Base-by-base conservation (phyloP, 1,284 basidiomycete genomes). In the Irpex rosettiformis region DNA sequence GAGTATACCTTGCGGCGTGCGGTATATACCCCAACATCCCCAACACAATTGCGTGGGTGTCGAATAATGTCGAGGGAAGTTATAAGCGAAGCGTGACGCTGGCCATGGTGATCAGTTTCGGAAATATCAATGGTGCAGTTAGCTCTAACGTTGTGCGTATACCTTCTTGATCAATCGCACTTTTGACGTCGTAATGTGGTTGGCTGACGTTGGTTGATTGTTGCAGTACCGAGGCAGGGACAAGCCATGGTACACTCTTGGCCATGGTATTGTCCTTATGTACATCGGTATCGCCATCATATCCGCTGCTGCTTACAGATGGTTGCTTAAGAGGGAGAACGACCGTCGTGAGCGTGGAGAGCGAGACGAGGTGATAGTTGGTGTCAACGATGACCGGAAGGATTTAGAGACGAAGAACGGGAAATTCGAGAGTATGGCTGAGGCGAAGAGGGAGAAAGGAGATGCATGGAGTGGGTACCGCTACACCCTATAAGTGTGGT, bases 21-120 rank as follows among this genome's bases (percentile, higher is more conserved):
- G 88, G 87, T 27, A 89, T 90, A 60, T 91, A 88, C 68, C 86
- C 88, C 4, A 77, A 82, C 52, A 86, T 90, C 62, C 77, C 88
- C 27, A 90, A 89, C 71, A 82, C 85, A 3, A 79, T 87, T 62
- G 85, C 88, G 4, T 89, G 88, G 84, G 80, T 84, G 30, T 84
- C 84, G 28, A 87, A 87, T 65, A 89, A 88, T 65, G 80, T 88
- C 16, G 88, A 91, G 73, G 87, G 77, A 13, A 70, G 70, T 21
- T 79, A 77, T 67, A 78, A 78, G 61, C 74, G 77, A 45, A 73
- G 72, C 59, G 77, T 79, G 45, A 72, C 76, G 16, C 70, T 78
- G 51, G 77, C 70, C 25, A 73, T 76, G 73, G 71, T 74, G 22
- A 76, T 76, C 63, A 66, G 70, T 52, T 77, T 74, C 67, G 77